A percentile compares a stretch with the other conserved stretches of the same genome.
phyloP scores from a whole-genome alignment of 2,329 filamentous ascomycete species.

The Penicillium nordicum region DNA sequence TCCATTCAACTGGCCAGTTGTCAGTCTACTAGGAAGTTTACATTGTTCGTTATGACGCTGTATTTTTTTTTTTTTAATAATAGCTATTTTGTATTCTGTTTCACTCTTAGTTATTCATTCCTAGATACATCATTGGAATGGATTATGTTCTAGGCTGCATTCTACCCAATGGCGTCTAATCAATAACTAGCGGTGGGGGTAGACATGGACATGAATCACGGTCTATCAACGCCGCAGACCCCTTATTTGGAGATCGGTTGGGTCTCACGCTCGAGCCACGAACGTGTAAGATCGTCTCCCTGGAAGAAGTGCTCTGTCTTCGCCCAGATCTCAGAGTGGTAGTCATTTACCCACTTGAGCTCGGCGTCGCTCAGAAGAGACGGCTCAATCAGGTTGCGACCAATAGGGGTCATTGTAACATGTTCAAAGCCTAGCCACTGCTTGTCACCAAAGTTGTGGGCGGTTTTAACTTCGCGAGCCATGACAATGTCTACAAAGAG shows the following conservation, averaged over 20 bases:
- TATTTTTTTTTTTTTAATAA: not conserved
- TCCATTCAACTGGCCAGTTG: constrained; percentile 12
- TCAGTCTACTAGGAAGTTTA: not conserved
- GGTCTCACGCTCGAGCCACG: constrained; percentile 88
- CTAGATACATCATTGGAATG: not conserved
- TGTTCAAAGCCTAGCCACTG: constrained; percentile 94
- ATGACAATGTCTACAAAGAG: constrained; percentile 67
- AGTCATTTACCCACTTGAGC: constrained; percentile 81
- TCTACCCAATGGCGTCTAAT: not conserved
- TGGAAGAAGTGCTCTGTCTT: constrained; percentile 78
- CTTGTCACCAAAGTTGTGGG: constrained; percentile 86
- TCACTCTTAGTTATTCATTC: not conserved
- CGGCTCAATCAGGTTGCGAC: constrained; percentile 78
- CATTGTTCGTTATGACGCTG: too few species aligned
- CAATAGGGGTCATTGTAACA: constrained; percentile 95
- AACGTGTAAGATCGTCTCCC: constrained; percentile 65
- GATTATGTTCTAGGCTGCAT: not conserved
- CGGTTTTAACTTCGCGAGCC: constrained; percentile 82
- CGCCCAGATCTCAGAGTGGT: constrained; percentile 74
- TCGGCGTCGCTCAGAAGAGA: constrained; percentile 69
- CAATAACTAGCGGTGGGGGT: not conserved
- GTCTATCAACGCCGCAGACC: not conserved
- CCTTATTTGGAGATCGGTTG: constrained; percentile 52
- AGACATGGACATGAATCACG: not conserved
- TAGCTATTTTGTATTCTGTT: not conserved